These are phyloP conservation scores for Amanita subjunquillea DNA, from an alignment of 768 basidiomycete genomes.

Conservation along the genomic window DNA sequence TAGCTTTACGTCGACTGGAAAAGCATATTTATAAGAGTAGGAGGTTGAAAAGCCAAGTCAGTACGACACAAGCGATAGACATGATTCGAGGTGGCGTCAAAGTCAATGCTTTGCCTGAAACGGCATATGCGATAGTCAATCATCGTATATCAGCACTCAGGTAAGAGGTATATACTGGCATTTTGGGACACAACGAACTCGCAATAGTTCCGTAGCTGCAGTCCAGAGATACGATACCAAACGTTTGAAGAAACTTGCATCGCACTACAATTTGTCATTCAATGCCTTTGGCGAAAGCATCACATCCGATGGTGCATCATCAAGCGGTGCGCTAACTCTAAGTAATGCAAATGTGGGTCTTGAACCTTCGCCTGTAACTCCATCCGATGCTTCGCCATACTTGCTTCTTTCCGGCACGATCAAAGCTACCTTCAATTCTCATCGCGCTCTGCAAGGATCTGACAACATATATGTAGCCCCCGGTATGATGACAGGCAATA, in stretches of 20 bases:
- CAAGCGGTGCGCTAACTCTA: slow-evolving; percentile 38
- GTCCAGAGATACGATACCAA: slow-evolving; percentile 32
- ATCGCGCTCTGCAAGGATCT: slow-evolving; percentile 22
- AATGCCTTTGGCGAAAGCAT: slow-evolving; percentile 41
- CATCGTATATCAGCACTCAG: slow-evolving; percentile 59
- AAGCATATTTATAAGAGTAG: slow-evolving; percentile 30
- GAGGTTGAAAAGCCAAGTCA: slow-evolving; percentile 33
- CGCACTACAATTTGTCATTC: slow-evolving; percentile 46
- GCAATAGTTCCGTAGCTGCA: slow-evolving; percentile 29
- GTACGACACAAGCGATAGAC: slow-evolving; percentile 75
- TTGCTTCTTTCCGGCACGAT: slow-evolving; percentile 53
- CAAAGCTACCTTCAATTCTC: slow-evolving; percentile 46
- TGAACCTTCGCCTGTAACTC: slow-evolving; percentile 61
- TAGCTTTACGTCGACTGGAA: slow-evolving; percentile 42
- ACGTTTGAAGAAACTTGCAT: slow-evolving; percentile 37
- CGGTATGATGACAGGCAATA: slow-evolving; percentile 51
- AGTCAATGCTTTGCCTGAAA: slow-evolving; percentile 73
- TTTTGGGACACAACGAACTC: neutral
- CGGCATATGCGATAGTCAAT: slow-evolving; percentile 49
- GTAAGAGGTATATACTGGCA: slow-evolving; percentile 17
- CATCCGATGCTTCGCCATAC: slow-evolving; percentile 36
- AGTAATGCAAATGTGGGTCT: slow-evolving; percentile 34
- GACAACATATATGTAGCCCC: slow-evolving; percentile 37
- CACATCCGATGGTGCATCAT: slow-evolving; percentile 20
- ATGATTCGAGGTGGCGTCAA: slow-evolving; percentile 62